Conservation (phyloP, 805 yeast genomes). For the Wickerhamiella kazuoi region DNA sequence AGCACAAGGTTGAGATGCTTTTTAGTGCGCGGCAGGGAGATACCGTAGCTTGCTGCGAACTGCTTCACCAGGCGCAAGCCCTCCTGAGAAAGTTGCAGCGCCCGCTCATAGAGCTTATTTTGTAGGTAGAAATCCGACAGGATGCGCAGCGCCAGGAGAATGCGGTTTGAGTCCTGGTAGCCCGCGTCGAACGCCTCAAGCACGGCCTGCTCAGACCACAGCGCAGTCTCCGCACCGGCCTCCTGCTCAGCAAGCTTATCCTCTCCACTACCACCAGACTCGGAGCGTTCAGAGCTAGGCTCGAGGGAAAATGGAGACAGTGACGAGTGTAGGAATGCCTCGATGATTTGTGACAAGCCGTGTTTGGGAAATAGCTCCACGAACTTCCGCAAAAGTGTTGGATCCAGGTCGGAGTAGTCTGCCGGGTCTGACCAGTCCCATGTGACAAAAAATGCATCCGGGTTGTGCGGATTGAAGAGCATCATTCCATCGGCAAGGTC, state of each 20-base stretch:
- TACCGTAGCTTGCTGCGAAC: slow-evolving; percentile 29
- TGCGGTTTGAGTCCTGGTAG: slow-evolving; percentile 22
- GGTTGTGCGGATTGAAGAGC: slow-evolving; percentile 40
- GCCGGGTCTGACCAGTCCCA: slow-evolving; percentile 40
- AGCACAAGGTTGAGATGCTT: slow-evolving; percentile 44
- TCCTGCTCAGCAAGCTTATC: slow-evolving; percentile 5
- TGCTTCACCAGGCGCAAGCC: slow-evolving; percentile 35
- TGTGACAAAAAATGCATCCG: slow-evolving; percentile 26
- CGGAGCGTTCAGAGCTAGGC: background rate
- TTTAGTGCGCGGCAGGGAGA: slow-evolving; percentile 33
- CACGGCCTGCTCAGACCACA: slow-evolving; percentile 29
- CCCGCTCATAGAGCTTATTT: slow-evolving; percentile 43
- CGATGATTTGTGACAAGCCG: slow-evolving; percentile 3
- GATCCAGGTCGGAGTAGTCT: slow-evolving; percentile 32
- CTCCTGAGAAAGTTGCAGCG: slow-evolving; percentile 38
- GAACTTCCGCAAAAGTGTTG: slow-evolving; percentile 1
- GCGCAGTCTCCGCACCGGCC: slow-evolving; percentile 1
- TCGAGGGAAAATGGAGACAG: slow-evolving; percentile 2
- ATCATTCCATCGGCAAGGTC: slow-evolving; percentile 58
- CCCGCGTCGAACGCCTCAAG: slow-evolving; percentile 35
- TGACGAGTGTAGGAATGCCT: slow-evolving; percentile 5
- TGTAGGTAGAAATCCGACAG: slow-evolving; percentile 42
- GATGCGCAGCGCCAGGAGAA: slow-evolving; percentile 50
- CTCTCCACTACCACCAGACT: slow-evolving; percentile 1
- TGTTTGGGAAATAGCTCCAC: slow-evolving; percentile 7